These are phyloP conservation scores for Ustilago trichophora DNA, from an alignment of 1,284 basidiomycete genomes.

Conservation along the genomic window DNA sequence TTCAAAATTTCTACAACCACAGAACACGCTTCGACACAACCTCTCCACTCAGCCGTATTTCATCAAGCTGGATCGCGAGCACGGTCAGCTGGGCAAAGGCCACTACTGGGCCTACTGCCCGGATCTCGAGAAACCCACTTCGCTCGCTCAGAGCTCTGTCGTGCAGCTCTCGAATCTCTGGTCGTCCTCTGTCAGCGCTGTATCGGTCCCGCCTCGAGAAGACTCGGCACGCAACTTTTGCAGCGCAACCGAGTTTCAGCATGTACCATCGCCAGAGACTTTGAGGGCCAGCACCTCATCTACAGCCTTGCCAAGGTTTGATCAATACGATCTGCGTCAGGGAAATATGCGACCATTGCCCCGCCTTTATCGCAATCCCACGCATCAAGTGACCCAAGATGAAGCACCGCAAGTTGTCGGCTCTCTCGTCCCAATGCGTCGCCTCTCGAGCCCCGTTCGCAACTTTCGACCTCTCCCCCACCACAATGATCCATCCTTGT, in stretches of 20 bases:
- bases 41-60: constrained; percentile 45
- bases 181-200: constrained; percentile 15
- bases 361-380: neutral
- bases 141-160: constrained; percentile 33
- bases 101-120: constrained; percentile 47
- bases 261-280: neutral
- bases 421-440: neutral
- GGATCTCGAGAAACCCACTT: constrained; percentile 33
- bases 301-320: constrained; percentile 3
- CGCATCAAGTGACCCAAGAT: too few species aligned
- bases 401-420: neutral
- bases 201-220: constrained; percentile 5
- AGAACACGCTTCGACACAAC: constrained; percentile 54
- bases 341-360: neutral
- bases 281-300: too few species aligned
- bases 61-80: constrained; percentile 40
- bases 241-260: constrained; percentile 1
- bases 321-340: neutral
- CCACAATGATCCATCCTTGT: neutral
- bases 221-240: neutral
- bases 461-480: neutral
- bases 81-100: constrained; percentile 34
- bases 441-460: constrained; percentile 5
- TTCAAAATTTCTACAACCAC: too few species aligned
- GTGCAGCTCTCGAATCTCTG: constrained; percentile 28